Conservation (phyloP, 208 protist species). For the Wallacemonas collosoma region DNA sequence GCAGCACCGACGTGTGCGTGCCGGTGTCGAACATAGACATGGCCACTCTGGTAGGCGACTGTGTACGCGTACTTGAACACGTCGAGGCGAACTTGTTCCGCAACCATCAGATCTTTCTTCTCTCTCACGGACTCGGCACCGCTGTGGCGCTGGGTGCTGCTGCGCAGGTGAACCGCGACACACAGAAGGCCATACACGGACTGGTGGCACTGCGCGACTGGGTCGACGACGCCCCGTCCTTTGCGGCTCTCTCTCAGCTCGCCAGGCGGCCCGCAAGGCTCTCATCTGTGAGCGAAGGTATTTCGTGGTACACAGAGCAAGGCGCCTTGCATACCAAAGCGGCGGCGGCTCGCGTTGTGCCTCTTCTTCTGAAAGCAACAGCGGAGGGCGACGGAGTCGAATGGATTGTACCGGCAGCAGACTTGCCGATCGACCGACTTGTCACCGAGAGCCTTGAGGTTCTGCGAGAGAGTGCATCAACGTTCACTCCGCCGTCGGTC, state of each 20-base stretch:
- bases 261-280: not conserved
- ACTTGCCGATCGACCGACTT: not conserved
- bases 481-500: not conserved
- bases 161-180: not conserved
- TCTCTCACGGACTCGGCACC: not conserved
- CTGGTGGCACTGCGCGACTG: constrained; percentile 8
- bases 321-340: not conserved
- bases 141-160: not conserved
- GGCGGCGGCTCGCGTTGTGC: not conserved
- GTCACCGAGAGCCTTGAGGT: not conserved
- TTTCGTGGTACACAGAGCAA: constrained; percentile 3
- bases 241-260: not conserved
- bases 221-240: constrained; percentile 5
- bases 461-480: not conserved
- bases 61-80: constrained; percentile 9
- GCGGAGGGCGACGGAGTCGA: not conserved
- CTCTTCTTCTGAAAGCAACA: not conserved
- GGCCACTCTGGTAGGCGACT: not conserved
- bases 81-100: constrained; percentile 7
- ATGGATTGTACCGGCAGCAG: not conserved
- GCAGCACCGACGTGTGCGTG: not conserved
- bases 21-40: not conserved
- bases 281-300: not conserved
- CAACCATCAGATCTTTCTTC: constrained; percentile 8
- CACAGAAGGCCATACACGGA: not conserved